These are phyloP conservation scores for Phanerodontia chrysosporium DNA, from an alignment of 768 basidiomycete species.

Conservation along the genomic window DNA sequence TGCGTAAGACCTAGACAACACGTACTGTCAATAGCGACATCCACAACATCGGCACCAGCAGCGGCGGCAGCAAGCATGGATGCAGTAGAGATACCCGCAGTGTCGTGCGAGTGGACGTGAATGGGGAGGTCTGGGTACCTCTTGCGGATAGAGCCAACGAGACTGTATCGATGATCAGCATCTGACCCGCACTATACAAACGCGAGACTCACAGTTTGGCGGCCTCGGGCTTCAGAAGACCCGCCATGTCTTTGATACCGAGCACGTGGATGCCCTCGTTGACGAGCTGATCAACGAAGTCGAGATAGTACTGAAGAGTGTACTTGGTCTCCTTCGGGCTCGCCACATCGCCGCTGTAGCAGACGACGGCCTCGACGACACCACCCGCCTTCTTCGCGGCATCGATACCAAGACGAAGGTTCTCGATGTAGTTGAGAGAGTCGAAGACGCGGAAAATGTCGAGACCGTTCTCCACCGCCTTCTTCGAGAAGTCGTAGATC, in stretches of 20 bases:
- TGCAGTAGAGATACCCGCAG: constrained; percentile 96
- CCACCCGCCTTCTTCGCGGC: constrained; percentile 99
- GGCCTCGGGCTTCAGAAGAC: constrained; percentile 90
- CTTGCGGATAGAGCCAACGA: constrained; percentile 91
- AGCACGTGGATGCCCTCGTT: constrained; percentile 94
- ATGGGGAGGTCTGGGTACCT: constrained; percentile 97
- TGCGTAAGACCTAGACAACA: neutral
- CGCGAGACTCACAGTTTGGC: constrained; percentile 71
- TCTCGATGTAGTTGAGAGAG: constrained; percentile 93
- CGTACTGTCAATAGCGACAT: constrained; percentile 97
- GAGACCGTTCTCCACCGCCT: constrained; percentile 98
- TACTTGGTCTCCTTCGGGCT: constrained; percentile 95
- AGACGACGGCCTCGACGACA: constrained; percentile 95
- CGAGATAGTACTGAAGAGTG: constrained; percentile 94
- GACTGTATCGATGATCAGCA: constrained; percentile 39
- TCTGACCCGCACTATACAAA: constrained; percentile 2
- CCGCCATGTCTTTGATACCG: constrained; percentile 99
- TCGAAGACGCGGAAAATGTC: constrained; percentile 99
- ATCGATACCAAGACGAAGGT: constrained; percentile 91
- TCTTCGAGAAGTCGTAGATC: constrained; percentile 99
- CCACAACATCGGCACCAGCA: constrained; percentile 97
- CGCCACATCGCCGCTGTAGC: constrained; percentile 97
- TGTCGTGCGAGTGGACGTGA: constrained; percentile 99
- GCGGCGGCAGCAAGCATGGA: constrained; percentile 94
- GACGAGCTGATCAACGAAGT: constrained; percentile 91